phyloP scores from a whole-genome alignment of 345 rosid genomes.

The Erucastrum elatum region DNA sequence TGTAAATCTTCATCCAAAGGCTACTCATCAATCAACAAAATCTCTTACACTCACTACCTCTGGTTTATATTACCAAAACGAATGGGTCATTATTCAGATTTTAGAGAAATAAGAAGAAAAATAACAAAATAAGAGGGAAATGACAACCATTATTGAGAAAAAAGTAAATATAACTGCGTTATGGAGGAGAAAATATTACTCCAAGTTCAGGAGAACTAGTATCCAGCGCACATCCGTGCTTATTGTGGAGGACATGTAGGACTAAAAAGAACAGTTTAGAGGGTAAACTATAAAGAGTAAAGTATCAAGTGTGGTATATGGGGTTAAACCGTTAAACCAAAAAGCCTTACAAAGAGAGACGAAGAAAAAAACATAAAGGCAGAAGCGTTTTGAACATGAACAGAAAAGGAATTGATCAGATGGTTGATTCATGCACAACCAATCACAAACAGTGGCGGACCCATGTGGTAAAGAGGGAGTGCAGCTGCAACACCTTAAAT shows the following conservation, averaged over 20 bases:
- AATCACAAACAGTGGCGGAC: neutral
- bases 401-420: neutral
- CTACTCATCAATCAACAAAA: neutral
- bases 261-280: slow-evolving; percentile 15
- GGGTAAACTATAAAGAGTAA: slow-evolving; percentile 9
- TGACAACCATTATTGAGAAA: neutral
- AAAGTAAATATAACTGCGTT: too few relatives aligned
- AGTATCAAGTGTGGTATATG: slow-evolving; percentile 7
- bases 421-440: neutral
- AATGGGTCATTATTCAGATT: neutral
- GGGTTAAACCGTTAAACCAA: neutral
- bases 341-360: neutral
- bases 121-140: neutral
- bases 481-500: too few relatives aligned
- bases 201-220: neutral
- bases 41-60: neutral
- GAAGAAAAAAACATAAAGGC: too few relatives aligned
- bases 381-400: too few relatives aligned
- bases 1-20: neutral
- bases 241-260: slow-evolving; percentile 21
- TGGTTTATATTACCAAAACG: neutral
- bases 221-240: neutral
- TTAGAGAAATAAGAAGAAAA: neutral
- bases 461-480: too few relatives aligned
- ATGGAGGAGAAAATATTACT: neutral